Evolutionary conservation across 2,329 filamentous ascomycete genomes (phyloP).

Genomic region (Alternaria sp.): DNA sequence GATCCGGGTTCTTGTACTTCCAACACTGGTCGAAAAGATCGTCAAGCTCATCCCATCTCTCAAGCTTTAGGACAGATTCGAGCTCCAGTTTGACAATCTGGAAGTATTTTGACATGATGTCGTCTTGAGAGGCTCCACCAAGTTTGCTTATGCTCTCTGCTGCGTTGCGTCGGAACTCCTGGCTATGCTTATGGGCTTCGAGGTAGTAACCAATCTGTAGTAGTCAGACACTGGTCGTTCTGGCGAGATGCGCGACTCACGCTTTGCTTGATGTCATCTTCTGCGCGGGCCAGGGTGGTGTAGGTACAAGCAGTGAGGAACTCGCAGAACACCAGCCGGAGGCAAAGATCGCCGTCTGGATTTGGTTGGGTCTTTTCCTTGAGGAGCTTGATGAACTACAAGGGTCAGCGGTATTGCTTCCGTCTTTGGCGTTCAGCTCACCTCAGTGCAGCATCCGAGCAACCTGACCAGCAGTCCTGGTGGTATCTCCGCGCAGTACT

Average conservation of each 20-base stretch:
- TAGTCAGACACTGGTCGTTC: slow-evolving; percentile 35
- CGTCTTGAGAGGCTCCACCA: slow-evolving; percentile 54
- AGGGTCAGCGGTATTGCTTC: not conserved
- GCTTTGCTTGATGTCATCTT: slow-evolving; percentile 49
- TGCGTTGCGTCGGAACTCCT: slow-evolving; percentile 60
- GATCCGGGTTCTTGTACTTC: slow-evolving; percentile 44
- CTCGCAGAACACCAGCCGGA: slow-evolving; percentile 72
- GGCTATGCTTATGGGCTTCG: slow-evolving; percentile 65
- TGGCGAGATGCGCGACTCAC: slow-evolving; percentile 39
- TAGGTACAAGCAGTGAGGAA: slow-evolving; percentile 64
- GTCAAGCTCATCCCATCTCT: slow-evolving; percentile 70
- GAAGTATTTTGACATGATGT: slow-evolving; percentile 67
- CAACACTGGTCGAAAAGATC: slow-evolving; percentile 61
- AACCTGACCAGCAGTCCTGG: slow-evolving; percentile 64
- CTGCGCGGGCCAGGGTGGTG: slow-evolving; percentile 56
- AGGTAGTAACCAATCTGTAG: slow-evolving; percentile 67
- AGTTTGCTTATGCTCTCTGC: slow-evolving; percentile 48
- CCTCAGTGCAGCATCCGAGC: slow-evolving; percentile 53
- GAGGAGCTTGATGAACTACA: slow-evolving; percentile 51
- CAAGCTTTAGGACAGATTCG: slow-evolving; percentile 72
- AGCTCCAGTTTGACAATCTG: slow-evolving; percentile 78
- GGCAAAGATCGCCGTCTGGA: slow-evolving; percentile 55
- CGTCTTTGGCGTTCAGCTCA: slow-evolving; percentile 17
- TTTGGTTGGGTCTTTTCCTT: slow-evolving; percentile 29
- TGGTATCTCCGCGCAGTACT: slow-evolving; percentile 65